phyloP scores from a whole-genome alignment of 257 asterid species.

The Cinchona pubescens region DNA sequence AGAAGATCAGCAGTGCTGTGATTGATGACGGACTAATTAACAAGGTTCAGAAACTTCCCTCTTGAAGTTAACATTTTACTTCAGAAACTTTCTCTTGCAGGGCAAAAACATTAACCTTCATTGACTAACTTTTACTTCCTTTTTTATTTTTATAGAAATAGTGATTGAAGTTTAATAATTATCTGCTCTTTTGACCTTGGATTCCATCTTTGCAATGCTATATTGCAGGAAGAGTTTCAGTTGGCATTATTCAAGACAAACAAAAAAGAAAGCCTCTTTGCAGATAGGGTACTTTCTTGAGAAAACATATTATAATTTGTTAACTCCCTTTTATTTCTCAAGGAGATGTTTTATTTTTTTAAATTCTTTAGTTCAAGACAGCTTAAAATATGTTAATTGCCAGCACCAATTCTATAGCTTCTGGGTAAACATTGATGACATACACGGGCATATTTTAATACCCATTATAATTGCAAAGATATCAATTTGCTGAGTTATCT shows the following conservation, averaged over 20 bases:
- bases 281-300: slow-evolving; percentile 71
- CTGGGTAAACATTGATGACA: not conserved
- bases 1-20: slow-evolving; percentile 99
- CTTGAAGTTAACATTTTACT: not conserved
- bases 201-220: slow-evolving; percentile 12
- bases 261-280: slow-evolving; percentile 94
- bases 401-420: not conserved
- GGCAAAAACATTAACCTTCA: not conserved
- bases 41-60: slow-evolving; percentile 48
- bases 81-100: not conserved
- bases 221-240: slow-evolving; percentile 92
- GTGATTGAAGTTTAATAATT: slow-evolving; percentile 5
- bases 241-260: slow-evolving; percentile 94
- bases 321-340: not conserved
- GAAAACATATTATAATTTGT: not conserved
- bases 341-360: not conserved
- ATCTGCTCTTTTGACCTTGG: slow-evolving; percentile 10
- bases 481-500: not conserved
- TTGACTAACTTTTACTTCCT: not conserved
- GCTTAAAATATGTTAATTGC: not conserved
- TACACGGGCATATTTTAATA: not conserved
- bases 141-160: slow-evolving; percentile 2
- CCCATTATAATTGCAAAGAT: not conserved
- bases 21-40: slow-evolving; percentile 96
- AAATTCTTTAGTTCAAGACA: not conserved